Base-by-base conservation (phyloP, 208 protist species). In the Trichomonas vaginalis region DNA sequence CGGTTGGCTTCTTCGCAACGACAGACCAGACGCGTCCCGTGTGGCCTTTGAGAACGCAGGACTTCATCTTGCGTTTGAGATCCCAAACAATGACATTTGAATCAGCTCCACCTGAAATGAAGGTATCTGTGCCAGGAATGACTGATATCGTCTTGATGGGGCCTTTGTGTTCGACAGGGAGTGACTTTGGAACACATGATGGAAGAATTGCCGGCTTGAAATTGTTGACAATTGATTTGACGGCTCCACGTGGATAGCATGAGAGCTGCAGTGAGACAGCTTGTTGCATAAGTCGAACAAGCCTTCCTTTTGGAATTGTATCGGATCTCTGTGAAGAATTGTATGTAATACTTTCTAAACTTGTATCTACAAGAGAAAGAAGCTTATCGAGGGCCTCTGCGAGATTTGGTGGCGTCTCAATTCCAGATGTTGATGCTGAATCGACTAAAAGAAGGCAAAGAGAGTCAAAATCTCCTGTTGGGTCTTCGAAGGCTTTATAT, bases 11-110 rank as follows among this genome's bases (percentile, higher is more conserved):
- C 27, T 17, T 56, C 8, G 86, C 45, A 39, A 45, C 86, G 56
- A 92, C n/a, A 21, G 86, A 51, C 86, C 86, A 92, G 46, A 92
- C 86, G 27, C 86, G 86, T 35, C 86, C 86, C n/a, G 42, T 92
- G n/a, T 92, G 86, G 12, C 86, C 86, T 51, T 56, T 92, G 23
- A 92, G n/a, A 6, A 48, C 14, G 15, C 40, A 14, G 0, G 46
- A 35, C 37, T 92, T 23, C 6, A 17, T 48, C 14, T 40, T 35
- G 2, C 45, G 0, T n/a, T 48, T 92, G 9, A 92, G 14, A 92
- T 92, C 86, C 86, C 86, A 92, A 8, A 92, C 12, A 9, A 92
- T 23, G 17, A 92, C 45, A 92, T 51, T 48, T 35, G 45, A 48
- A 32, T 92, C 45, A 35, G 40, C 45, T 37, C 86, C 86, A 17